phyloP scores from a whole-genome alignment of 768 basidiomycete genomes.

The Tubosaeta sp. region DNA sequence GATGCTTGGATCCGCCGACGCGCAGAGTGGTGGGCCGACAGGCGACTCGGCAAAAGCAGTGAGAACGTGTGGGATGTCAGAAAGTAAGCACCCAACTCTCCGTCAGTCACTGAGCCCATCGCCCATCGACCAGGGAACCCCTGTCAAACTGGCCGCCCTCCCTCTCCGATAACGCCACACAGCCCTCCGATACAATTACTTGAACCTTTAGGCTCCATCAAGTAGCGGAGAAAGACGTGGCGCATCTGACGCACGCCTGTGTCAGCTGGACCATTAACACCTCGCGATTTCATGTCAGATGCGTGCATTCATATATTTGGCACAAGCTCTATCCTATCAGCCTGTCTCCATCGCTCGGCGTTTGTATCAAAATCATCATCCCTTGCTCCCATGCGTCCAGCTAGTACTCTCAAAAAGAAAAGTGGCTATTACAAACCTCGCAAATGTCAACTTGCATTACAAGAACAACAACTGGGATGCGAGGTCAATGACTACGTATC shows the following conservation, averaged over 20 bases:
- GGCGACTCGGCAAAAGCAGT: constrained; percentile 74
- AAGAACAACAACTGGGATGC: neutral
- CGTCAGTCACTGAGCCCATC: neutral
- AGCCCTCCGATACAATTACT: constrained; percentile 21
- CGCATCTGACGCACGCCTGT: neutral
- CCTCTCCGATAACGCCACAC: constrained; percentile 17
- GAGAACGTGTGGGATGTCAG: constrained; percentile 94
- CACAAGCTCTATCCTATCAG: neutral
- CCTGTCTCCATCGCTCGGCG: too few species aligned
- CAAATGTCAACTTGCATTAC: neutral
- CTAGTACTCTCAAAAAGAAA: too few species aligned
- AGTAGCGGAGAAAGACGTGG: neutral
- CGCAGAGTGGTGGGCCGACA: constrained; percentile 92
- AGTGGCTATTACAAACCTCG: too few species aligned
- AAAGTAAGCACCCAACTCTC: constrained; percentile 50
- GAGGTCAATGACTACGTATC: neutral
- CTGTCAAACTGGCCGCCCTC: constrained; percentile 27
- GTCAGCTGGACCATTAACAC: neutral
- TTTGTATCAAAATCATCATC: too few species aligned
- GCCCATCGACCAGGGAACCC: constrained; percentile 14
- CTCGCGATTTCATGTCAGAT: too few species aligned
- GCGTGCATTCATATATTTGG: neutral
- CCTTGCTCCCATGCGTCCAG: too few species aligned
- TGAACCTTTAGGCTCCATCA: constrained; percentile 1
- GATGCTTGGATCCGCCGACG: constrained; percentile 81